Percentiles rank a stretch among this genome's conserved stretches.
These are phyloP conservation scores for Cordyceps javanica DNA, from an alignment of 2,329 filamentous ascomycete genomes.

Conservation along the genomic window DNA sequence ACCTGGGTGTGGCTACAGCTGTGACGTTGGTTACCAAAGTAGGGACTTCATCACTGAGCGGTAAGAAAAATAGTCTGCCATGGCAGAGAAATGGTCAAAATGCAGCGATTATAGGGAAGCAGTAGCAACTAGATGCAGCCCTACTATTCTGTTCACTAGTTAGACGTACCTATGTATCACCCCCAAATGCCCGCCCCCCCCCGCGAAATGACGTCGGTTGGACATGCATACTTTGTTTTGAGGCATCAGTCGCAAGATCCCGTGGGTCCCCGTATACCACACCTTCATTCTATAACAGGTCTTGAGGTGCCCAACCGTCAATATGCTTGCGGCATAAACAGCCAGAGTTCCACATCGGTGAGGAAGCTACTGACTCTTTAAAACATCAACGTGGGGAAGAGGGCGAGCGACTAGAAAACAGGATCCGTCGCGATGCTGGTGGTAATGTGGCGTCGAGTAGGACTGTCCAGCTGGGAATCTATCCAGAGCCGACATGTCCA, in stretches of 20 bases:
- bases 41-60: too few species aligned
- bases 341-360: conserved; percentile 8
- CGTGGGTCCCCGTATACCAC: neutral
- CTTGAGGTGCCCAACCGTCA: neutral
- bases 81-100: too few species aligned
- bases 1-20: neutral
- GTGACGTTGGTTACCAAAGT: neutral
- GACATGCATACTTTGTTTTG: neutral
- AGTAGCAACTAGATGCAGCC: neutral
- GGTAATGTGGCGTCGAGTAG: neutral
- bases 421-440: neutral
- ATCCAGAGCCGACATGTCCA: neutral
- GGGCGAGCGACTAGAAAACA: neutral
- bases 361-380: neutral
- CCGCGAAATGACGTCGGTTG: conserved; percentile 1
- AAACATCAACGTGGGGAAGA: neutral
- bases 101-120: too few species aligned
- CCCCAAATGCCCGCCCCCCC: too few species aligned
- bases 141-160: neutral
- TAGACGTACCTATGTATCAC: neutral
- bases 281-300: neutral
- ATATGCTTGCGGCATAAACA: neutral
- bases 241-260: neutral
- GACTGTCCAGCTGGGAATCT: neutral
- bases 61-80: too few species aligned